Evolutionary conservation across 2,329 filamentous ascomycete species (phyloP).

Genomic region (Lachnellula subtilissima): DNA sequence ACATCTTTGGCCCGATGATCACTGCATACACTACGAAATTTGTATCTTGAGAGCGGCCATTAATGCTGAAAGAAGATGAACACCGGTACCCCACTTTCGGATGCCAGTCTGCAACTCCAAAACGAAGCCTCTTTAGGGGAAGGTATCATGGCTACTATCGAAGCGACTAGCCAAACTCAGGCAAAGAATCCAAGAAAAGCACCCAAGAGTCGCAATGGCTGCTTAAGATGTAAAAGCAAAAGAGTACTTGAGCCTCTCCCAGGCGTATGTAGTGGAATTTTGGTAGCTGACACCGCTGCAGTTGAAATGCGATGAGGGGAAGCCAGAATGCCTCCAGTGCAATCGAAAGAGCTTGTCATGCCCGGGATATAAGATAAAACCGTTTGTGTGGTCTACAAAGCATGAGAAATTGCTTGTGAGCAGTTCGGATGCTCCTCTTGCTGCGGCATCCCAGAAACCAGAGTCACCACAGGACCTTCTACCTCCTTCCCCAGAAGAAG

Average conservation of each 20-base stretch:
- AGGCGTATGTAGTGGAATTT: background rate
- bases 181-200: constrained; percentile 22
- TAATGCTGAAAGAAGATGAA: too few relatives aligned
- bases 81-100: too few relatives aligned
- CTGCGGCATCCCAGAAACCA: constrained; percentile 1
- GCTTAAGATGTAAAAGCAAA: constrained; percentile 28
- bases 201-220: constrained; percentile 27
- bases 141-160: too few relatives aligned
- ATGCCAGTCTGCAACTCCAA: too few relatives aligned
- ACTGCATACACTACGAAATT: too few relatives aligned
- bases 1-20: too few relatives aligned
- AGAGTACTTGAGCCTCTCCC: constrained; percentile 14
- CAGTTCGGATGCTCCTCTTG: constrained; percentile 1
- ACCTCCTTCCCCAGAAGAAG: background rate
- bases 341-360: constrained; percentile 21
- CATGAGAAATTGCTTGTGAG: constrained; percentile 26
- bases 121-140: too few relatives aligned
- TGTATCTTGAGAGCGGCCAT: too few relatives aligned
- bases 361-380: constrained; percentile 25
- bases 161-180: background rate
- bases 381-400: constrained; percentile 29
- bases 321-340: constrained; percentile 27
- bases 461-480: background rate
- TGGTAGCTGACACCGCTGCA: constrained; percentile 7
- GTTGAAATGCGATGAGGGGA: constrained; percentile 30